Evolutionary conservation across 2,329 filamentous ascomycete species (phyloP), one percentile per base, ranked within the genome.

Genomic region (Arthroderma sp.): DNA sequence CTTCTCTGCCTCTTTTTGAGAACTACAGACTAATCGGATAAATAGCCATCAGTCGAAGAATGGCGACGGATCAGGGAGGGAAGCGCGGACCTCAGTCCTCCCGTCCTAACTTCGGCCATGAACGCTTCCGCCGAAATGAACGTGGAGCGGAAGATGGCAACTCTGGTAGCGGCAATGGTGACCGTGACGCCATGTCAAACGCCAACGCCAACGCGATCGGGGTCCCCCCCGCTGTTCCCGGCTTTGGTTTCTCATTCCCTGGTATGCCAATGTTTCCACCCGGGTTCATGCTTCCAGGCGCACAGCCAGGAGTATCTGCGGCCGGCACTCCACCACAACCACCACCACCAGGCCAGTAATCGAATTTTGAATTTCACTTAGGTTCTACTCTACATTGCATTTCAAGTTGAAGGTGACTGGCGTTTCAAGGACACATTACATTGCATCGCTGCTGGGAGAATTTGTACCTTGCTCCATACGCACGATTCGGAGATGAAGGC

Each of bases 191-290:
- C 30, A 44, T 48, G 28, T 47, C 48, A 6, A 49, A 49, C 34
- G 47, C 49, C 41, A 57, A 43, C 42, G 63, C 58, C 47, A 66
- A 61, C 49, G 67, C 66, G 41, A 66, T 74, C 29, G 71, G 66
- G 6, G 72, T 74, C 2, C 67, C 73, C 3, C 72, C 72, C 9
- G 66, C 71, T 5, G 70, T 76, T 4, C 72, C 72, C 38, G 69
- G 70, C 3, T 76, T 75, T 49, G 72, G 72, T 6, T 75, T 75
- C 53, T 70, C 69, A 33, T 68, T 71, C 47, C 61, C 66, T 7
- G 65, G 65, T 11, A 70, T 70, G 64, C 65, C 66, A 36, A 65
- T 69, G 59, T 64, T 71, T 28, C 67, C 67, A 43, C 64, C 67
- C 15, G 67, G 66, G 8, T 71, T 71, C 53, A 66, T 69, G 60